Evolutionary conservation across 2,329 filamentous ascomycete species (phyloP).

Genomic region (Corinectria fuckeliana): DNA sequence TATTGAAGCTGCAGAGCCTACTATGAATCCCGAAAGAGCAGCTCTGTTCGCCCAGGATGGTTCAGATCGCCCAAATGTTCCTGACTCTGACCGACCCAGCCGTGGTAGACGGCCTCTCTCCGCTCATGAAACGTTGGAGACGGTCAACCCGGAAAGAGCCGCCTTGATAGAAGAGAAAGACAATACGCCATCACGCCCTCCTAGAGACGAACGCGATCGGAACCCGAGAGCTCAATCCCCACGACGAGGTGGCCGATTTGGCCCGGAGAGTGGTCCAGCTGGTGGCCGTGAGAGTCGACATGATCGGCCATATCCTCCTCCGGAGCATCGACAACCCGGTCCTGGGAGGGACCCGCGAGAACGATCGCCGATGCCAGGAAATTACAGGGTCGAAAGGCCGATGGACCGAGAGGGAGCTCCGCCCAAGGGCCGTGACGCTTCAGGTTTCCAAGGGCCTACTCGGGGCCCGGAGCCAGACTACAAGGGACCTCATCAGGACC

Average conservation of each 20-base stretch:
- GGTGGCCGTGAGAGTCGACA: conserved; percentile 57
- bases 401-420: conserved; percentile 48
- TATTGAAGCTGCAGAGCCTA: conserved; percentile 48
- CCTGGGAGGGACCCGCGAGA: conserved; percentile 43
- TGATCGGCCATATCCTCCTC: conserved; percentile 48
- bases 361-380: conserved; percentile 39
- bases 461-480: conserved; percentile 57
- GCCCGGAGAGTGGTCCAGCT: conserved; percentile 38
- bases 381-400: conserved; percentile 44
- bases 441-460: conserved; percentile 46
- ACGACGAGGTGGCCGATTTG: conserved; percentile 46
- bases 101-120: conserved; percentile 38
- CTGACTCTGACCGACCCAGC: conserved; percentile 40
- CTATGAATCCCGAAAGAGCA: conserved; percentile 63
- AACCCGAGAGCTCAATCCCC: conserved; percentile 55
- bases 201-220: conserved; percentile 55
- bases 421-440: conserved; percentile 50
- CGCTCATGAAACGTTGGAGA: conserved; percentile 41
- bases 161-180: conserved; percentile 52
- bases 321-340: conserved; percentile 41
- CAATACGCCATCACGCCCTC: conserved; percentile 44
- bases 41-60: conserved; percentile 53
- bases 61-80: conserved; percentile 35
- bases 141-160: conserved; percentile 57
- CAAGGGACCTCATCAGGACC: conserved; percentile 61